Evolutionary conservation across 169 alveolate species (phyloP), one percentile per base, ranked within the genome.

Genomic region (Eimeria maxima): DNA sequence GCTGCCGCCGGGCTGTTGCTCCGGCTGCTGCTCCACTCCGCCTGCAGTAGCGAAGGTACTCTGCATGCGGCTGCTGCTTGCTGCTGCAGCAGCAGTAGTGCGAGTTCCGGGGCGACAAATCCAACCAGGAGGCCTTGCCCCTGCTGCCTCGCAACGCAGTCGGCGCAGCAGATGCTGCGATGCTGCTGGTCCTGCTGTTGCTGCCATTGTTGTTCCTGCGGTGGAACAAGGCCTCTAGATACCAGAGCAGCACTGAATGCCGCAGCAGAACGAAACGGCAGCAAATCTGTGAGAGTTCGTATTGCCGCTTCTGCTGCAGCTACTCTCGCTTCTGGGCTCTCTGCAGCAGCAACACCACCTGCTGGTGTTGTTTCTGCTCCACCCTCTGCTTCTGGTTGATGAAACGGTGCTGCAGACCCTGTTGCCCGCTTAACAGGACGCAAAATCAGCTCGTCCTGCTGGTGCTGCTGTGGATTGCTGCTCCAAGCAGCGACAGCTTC

Each of bases 1-100:
- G 87, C 87, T 10, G 87, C 87, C 20, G 8, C 20, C 69, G 69
- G 20, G 5, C 10, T 42, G 87, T 29, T 33, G 87, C 87, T 76
- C 38, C 87, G 11, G 63, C 87, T 38, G 87, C 60, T 76, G 57
- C 87, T 8, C 81, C 81, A 71, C 27, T 45, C 81, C 22, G 44
- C 16, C 81, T 71, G 81, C 81, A 71, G 81, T 45, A 71, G 42
- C 0, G 81, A 11, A 29, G 81, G 81, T 71, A 38, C 81, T 71
- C 20, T 76, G 87, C 60, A 7, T 53, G 60, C 60, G 10, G 60
- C 60, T 53, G 60, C 60, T 53, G 60, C 60, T 45, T 76, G 87
- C 29, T 76, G 87, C 87, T 76, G 87, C 87, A 76, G 87, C 57
- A 76, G 60, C 53, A 76, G 87, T 63, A 76, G 87, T 27, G 87